These are phyloP conservation scores for Sphagnum contortum DNA, from an alignment of 225 moss, liverwort and hornwort species.

Conservation along the genomic window DNA sequence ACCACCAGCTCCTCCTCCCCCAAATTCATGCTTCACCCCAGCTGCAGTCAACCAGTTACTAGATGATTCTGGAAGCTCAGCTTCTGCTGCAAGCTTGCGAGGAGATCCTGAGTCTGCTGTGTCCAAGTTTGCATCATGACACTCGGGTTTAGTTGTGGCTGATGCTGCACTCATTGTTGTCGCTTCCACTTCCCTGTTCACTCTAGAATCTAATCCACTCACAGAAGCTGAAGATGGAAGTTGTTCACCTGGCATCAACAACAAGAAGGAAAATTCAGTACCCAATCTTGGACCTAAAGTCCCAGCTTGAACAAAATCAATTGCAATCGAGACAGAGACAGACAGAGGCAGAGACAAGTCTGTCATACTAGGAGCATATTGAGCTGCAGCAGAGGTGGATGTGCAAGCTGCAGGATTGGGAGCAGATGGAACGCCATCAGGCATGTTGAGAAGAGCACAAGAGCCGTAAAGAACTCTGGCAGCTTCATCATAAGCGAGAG, in stretches of 20 bases:
- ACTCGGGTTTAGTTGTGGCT: constrained; percentile 20
- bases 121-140: constrained; percentile 16
- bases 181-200: too few species aligned
- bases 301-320: too few species aligned
- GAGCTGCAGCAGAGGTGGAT: constrained; percentile 10
- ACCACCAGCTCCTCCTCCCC: too few species aligned
- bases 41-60: constrained; percentile 24
- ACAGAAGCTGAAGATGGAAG: too few species aligned
- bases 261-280: too few species aligned
- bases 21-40: not conserved
- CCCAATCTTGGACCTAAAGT: too few species aligned
- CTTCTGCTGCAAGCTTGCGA: constrained; percentile 33
- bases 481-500: constrained; percentile 63
- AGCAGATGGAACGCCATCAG: constrained; percentile 7
- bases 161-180: constrained; percentile 26
- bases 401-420: constrained; percentile 2
- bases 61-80: constrained; percentile 36
- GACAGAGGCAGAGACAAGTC: not conserved
- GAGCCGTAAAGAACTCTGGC: constrained; percentile 49
- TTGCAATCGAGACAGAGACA: too few species aligned
- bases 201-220: too few species aligned
- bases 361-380: not conserved
- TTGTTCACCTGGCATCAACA: too few species aligned
- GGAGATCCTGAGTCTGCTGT: constrained; percentile 52
- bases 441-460: constrained; percentile 55